These are phyloP conservation scores for Aspergillus sp. DNA, from an alignment of 2,329 filamentous ascomycete species.

Conservation along the genomic window DNA sequence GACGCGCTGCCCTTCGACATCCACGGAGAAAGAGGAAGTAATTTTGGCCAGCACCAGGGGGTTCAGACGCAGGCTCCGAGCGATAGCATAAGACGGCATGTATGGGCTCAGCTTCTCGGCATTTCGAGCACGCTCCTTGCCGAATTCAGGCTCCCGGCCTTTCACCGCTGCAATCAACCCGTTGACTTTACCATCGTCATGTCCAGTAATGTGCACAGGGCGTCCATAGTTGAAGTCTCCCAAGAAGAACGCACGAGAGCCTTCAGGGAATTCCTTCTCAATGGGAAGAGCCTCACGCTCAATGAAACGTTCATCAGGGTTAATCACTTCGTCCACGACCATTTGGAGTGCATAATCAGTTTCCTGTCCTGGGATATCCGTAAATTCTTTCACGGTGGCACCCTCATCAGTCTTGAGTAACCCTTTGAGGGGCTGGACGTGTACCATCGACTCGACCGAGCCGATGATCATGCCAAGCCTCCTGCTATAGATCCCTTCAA, in stretches of 20 bases:
- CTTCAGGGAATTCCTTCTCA: slow-evolving; percentile 84
- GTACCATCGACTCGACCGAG: slow-evolving; percentile 80
- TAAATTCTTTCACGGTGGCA: slow-evolving; percentile 90
- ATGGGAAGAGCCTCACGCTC: slow-evolving; percentile 85
- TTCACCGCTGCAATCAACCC: slow-evolving; percentile 73
- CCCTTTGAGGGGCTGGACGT: slow-evolving; percentile 92
- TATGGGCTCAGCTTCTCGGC: slow-evolving; percentile 74
- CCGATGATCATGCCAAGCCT: slow-evolving; percentile 85
- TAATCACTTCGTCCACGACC: slow-evolving; percentile 84
- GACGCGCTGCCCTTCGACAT: slow-evolving; percentile 75
- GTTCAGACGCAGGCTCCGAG: slow-evolving; percentile 76
- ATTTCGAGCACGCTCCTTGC: slow-evolving; percentile 67
- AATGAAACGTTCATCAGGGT: slow-evolving; percentile 89
- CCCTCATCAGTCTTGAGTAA: slow-evolving; percentile 87
- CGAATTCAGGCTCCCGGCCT: slow-evolving; percentile 77
- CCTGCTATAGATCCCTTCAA: slow-evolving; percentile 87
- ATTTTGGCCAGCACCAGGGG: slow-evolving; percentile 91
- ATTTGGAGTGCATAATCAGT: slow-evolving; percentile 89
- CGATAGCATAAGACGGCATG: slow-evolving; percentile 83
- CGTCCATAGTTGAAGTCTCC: slow-evolving; percentile 91
- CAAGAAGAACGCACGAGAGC: slow-evolving; percentile 84
- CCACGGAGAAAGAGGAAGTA: slow-evolving; percentile 88
- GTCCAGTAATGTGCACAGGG: slow-evolving; percentile 77
- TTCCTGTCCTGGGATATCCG: slow-evolving; percentile 78
- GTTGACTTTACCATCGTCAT: slow-evolving; percentile 72